Conservation (phyloP, 495 filamentous ascomycete genomes). For the Hyaloscypha bicolor region DNA sequence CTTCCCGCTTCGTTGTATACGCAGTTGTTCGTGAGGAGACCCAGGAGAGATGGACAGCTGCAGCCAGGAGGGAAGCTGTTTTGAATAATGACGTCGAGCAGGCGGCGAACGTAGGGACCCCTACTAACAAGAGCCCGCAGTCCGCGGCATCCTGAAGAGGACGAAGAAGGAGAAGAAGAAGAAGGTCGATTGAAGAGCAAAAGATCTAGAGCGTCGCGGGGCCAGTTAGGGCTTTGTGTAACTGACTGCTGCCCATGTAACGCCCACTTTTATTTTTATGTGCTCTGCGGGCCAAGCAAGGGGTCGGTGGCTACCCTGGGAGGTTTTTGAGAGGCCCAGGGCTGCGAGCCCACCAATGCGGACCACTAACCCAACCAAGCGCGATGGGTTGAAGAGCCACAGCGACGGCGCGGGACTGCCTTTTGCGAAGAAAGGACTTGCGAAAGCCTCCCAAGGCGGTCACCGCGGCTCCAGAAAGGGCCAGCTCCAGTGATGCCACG, state of each 20-base stretch:
- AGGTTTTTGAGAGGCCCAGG: neutral
- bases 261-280: neutral
- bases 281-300: neutral
- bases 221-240: conserved; percentile 1
- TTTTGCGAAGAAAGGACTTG: neutral
- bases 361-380: neutral
- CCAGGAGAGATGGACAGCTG: neutral
- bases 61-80: neutral
- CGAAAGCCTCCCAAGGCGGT: neutral
- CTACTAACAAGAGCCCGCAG: neutral
- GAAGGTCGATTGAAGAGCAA: neutral
- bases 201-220: neutral
- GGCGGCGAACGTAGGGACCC: neutral
- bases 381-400: neutral
- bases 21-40: no score
- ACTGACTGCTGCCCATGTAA: neutral
- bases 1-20: neutral
- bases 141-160: neutral
- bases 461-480: neutral
- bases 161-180: neutral
- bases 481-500: neutral
- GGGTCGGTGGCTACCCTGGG: neutral
- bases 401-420: neutral
- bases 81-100: neutral
- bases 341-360: neutral